Conservation (phyloP, 2,329 filamentous ascomycete genomes). For the Colletotrichum zoysiae region DNA sequence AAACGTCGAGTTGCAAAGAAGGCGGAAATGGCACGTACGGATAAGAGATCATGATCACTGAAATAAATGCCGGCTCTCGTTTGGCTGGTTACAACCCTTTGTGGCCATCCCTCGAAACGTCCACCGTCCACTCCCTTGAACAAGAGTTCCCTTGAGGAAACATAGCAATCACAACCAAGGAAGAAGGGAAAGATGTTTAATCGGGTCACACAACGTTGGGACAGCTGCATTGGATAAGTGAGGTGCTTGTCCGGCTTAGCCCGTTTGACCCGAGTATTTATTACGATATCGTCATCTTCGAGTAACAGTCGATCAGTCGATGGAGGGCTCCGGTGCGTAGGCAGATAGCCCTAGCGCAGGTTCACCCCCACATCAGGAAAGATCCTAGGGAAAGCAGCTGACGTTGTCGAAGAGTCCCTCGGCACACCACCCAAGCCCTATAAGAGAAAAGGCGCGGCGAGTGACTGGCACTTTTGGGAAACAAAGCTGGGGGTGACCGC, state of each 20-base stretch:
- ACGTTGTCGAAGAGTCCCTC: slow-evolving; percentile 7
- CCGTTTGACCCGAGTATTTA: background rate
- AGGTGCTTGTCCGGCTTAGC: background rate
- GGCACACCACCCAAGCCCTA: background rate
- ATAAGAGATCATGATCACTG: too few species aligned
- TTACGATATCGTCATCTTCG: background rate
- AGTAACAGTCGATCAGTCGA: slow-evolving; percentile 6
- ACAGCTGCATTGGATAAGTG: slow-evolving; percentile 15
- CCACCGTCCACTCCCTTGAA: background rate
- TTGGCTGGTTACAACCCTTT: background rate
- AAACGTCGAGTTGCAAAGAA: background rate
- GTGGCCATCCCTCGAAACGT: background rate
- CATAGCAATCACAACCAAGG: background rate
- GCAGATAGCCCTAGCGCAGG: slow-evolving; percentile 10
- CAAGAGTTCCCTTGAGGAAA: background rate
- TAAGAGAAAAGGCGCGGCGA: slow-evolving; percentile 7
- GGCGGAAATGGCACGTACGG: background rate
- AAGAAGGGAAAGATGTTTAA: slow-evolving; percentile 6
- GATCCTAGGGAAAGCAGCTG: slow-evolving; percentile 5
- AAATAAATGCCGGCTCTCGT: background rate
- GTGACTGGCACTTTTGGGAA: slow-evolving; percentile 26
- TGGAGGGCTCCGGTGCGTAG: slow-evolving; percentile 12
- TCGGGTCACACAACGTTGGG: slow-evolving; percentile 19
- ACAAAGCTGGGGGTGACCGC: slow-evolving; percentile 27
- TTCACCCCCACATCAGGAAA: slow-evolving; percentile 5